Percentiles rank a stretch among this genome's conserved stretches.
These are phyloP conservation scores for Sicyos baderoa DNA, from an alignment of 306 rosid species.

Conservation along the genomic window DNA sequence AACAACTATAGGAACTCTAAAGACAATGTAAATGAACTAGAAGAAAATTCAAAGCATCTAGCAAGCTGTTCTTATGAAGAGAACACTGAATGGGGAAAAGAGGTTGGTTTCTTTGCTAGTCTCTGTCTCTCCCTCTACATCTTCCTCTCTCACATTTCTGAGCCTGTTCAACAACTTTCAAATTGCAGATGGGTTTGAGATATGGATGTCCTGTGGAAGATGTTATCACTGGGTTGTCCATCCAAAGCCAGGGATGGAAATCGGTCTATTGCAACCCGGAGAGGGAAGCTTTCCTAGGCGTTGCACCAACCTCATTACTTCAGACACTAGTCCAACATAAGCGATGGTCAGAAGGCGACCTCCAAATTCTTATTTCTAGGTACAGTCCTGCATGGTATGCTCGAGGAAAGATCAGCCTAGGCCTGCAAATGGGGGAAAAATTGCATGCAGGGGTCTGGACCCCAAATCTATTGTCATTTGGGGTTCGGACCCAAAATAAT, in stretches of 20 bases:
- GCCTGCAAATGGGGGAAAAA: too few species aligned
- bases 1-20: conserved; percentile 21
- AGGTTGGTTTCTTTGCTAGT: conserved; percentile 40
- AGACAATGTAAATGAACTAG: conserved; percentile 29
- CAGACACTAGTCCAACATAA: conserved; percentile 52
- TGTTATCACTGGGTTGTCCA: too few species aligned
- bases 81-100: too few species aligned
- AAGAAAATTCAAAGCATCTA: conserved; percentile 42
- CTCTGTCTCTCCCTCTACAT: neutral
- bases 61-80: conserved; percentile 59
- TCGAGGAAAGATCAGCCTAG: conserved; percentile 43
- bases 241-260: too few species aligned
- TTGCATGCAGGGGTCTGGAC: too few species aligned
- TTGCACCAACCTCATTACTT: conserved; percentile 47
- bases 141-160: neutral
- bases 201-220: conserved; percentile 81
- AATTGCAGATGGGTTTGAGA: conserved; percentile 53
- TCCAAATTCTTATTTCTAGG: conserved; percentile 49
- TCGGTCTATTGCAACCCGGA: conserved; percentile 54
- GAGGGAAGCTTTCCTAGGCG: conserved; percentile 62
- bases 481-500: too few species aligned
- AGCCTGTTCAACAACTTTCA: neutral
- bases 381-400: conserved; percentile 54
- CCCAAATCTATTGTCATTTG: too few species aligned
- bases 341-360: conserved; percentile 82